phyloP scores from a whole-genome alignment of 2,329 filamentous ascomycete species.

The Grosmannia huntii region DNA sequence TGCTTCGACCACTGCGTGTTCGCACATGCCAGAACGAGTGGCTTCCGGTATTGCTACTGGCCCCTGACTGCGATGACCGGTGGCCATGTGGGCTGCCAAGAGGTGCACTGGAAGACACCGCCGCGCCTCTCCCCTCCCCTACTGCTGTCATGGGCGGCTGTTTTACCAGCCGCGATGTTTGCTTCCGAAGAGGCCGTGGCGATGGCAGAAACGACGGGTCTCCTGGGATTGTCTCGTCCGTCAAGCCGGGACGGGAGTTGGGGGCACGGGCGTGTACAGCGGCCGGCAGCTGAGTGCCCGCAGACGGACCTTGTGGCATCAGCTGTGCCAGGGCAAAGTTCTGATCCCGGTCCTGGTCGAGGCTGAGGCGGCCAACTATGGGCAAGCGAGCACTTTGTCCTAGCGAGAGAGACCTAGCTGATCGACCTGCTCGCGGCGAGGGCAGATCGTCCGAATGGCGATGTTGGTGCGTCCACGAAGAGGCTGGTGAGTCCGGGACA shows the following conservation, averaged over 20 bases:
- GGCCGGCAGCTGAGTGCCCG: conserved; percentile 24
- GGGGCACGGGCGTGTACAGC: conserved; percentile 46
- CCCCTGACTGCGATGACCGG: neutral
- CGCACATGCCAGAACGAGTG: conserved; percentile 21
- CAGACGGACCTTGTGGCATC: conserved; percentile 16
- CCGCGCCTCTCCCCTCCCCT: neutral
- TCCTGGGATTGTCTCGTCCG: conserved; percentile 47
- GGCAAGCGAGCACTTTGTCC: neutral
- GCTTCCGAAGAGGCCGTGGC: conserved; percentile 29
- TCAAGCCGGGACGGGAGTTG: conserved; percentile 49
- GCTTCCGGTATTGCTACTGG: neutral
- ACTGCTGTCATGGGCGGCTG: conserved; percentile 16
- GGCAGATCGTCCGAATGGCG: conserved; percentile 18
- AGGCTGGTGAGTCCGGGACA: neutral
- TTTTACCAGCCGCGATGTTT: conserved; percentile 41
- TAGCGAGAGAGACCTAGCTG: conserved; percentile 8
- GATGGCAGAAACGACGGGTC: conserved; percentile 44
- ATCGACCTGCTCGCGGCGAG: conserved; percentile 3
- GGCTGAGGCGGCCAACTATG: conserved; percentile 6
- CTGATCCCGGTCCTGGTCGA: conserved; percentile 8
- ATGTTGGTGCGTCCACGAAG: conserved; percentile 8
- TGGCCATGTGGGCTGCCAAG: neutral
- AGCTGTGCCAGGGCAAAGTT: conserved; percentile 5
- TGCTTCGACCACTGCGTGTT: conserved; percentile 34
- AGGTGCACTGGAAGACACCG: neutral